Evolutionary conservation across 768 basidiomycete genomes (phyloP), one percentile per base, ranked within the genome.

Genomic region (Thelephora ganbajun): DNA sequence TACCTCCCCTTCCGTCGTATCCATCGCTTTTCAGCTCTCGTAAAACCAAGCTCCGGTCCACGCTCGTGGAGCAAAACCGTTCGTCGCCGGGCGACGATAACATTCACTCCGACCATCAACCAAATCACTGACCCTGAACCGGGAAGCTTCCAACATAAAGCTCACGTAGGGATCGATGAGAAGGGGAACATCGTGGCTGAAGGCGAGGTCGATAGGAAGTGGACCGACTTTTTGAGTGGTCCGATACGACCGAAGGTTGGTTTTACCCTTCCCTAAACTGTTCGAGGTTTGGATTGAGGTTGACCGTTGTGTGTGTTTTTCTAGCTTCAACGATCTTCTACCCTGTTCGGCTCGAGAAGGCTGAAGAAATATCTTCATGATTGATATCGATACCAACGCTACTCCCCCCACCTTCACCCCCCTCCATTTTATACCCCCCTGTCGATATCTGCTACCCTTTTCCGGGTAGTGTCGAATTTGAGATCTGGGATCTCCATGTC

Each of bases 111-210:
- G 3, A 61, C 67, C 7, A 30, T 30, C 26, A 30, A 9, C 26
- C 64, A 74, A 64, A 76, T 83, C 52, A 80, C 80, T 12, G 57
- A 69, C 14, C 80, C 81, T 0, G 61, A 70, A 0, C 70, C 74
- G 3, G 69, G 76, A 48, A 76, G 80, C 18, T 83, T 83, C 59
- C 71, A 73, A 48, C 81, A 84, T 55, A 67, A 81, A 47, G 70
- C 74, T 18, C 82, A 83, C 57, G 71, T 83, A 45, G 80, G 80
- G 6, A 61, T 79, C 44, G 71, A 70, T 54, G 64, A 62, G 47
- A 63, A 68, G 6, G 76, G 75, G 3, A 60, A 63, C 47, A 67
- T 77, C 52, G 76, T 79, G 61, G 67, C 72, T 7, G 73, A 72
- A 42, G 69, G 68, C 44, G 72, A 69, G 50, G 63, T 77, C 35